Percentiles rank a stretch among this genome's conserved stretches.
Evolutionary conservation across 176 grass and related monocot species (phyloP).

Genomic region (Stipa capillata): DNA sequence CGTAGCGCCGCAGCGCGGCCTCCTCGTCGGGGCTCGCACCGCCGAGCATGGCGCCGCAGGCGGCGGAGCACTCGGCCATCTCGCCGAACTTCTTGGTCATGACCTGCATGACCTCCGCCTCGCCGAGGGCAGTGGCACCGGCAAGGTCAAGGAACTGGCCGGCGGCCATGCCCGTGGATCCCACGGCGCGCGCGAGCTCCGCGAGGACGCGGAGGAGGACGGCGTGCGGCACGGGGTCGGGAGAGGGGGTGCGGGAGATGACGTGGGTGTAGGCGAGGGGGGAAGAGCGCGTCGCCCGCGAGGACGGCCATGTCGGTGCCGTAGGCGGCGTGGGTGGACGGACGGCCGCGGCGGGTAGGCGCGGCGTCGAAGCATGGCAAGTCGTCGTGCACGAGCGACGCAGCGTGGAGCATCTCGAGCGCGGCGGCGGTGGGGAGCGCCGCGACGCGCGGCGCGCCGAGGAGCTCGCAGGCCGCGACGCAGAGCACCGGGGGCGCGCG

Average conservation of each 20-base stretch:
- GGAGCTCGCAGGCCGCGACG: slow-evolving; percentile 84
- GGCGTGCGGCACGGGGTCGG: slow-evolving; percentile 36
- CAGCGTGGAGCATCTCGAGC: slow-evolving; percentile 90
- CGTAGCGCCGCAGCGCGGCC: slow-evolving; percentile 61
- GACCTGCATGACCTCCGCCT: slow-evolving; percentile 67
- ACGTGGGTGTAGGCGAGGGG: slow-evolving; percentile 71
- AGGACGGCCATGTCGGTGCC: slow-evolving; percentile 68
- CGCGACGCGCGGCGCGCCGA: slow-evolving; percentile 42
- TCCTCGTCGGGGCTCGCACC: slow-evolving; percentile 55
- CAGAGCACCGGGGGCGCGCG: slow-evolving; percentile 75
- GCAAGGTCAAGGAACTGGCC: slow-evolving; percentile 79
- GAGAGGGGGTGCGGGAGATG: slow-evolving; percentile 45
- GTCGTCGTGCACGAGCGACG: slow-evolving; percentile 87
- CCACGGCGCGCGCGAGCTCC: slow-evolving; percentile 80
- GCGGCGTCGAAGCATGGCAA: slow-evolving; percentile 90
- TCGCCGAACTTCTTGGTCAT: slow-evolving; percentile 94
- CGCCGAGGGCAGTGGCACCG: slow-evolving; percentile 48
- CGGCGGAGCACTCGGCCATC: slow-evolving; percentile 86
- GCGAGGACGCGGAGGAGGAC: slow-evolving; percentile 60
- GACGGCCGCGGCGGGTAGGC: slow-evolving; percentile 60
- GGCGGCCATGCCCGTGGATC: slow-evolving; percentile 83
- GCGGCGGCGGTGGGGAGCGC: slow-evolving; percentile 69
- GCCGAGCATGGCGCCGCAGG: slow-evolving; percentile 81
- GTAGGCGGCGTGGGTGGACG: slow-evolving; percentile 70
- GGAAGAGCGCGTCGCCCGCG: slow-evolving; percentile 78